Conservation (phyloP, 2,329 filamentous ascomycete genomes). For the Aspergillus amoenus region DNA sequence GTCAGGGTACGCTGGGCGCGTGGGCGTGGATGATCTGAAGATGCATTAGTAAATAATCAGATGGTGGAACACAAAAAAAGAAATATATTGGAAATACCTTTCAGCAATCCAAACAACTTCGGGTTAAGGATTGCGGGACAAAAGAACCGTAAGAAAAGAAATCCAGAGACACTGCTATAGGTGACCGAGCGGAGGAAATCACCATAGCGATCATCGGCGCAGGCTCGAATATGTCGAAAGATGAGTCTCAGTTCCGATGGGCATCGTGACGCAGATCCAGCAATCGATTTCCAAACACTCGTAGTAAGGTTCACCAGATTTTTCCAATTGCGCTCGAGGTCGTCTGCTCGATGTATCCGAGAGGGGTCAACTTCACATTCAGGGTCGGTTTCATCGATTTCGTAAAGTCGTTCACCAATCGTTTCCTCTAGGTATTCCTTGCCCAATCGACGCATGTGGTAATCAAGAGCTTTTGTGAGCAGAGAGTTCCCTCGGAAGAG, state of each 20-base stretch:
- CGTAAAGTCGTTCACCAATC: conserved; percentile 77
- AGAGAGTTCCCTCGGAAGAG: conserved; percentile 94
- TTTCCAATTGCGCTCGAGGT: conserved; percentile 80
- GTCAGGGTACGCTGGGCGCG: conserved; percentile 85
- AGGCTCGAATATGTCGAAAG: conserved; percentile 86
- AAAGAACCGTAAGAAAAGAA: conserved; percentile 91
- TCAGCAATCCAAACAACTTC: conserved; percentile 84
- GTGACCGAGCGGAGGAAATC: conserved; percentile 85
- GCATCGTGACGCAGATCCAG: conserved; percentile 69
- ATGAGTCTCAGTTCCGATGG: conserved; percentile 80
- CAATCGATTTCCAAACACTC: conserved; percentile 82
- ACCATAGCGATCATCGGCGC: conserved; percentile 91
- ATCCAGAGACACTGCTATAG: conserved; percentile 93
- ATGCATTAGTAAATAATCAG: conserved; percentile 24
- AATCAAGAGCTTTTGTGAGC: conserved; percentile 87
- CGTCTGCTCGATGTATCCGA: conserved; percentile 64
- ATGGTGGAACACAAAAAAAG: neutral
- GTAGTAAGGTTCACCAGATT: conserved; percentile 73
- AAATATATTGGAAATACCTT: conserved; percentile 47
- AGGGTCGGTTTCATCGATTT: conserved; percentile 86
- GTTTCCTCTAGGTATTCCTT: conserved; percentile 90
- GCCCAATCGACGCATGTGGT: conserved; percentile 91
- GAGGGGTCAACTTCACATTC: conserved; percentile 96
- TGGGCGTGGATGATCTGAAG: conserved; percentile 72
- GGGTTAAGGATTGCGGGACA: conserved; percentile 95